phyloP scores from a whole-genome alignment of 176 grass and related monocot genomes.

The Juncus inflexus region DNA sequence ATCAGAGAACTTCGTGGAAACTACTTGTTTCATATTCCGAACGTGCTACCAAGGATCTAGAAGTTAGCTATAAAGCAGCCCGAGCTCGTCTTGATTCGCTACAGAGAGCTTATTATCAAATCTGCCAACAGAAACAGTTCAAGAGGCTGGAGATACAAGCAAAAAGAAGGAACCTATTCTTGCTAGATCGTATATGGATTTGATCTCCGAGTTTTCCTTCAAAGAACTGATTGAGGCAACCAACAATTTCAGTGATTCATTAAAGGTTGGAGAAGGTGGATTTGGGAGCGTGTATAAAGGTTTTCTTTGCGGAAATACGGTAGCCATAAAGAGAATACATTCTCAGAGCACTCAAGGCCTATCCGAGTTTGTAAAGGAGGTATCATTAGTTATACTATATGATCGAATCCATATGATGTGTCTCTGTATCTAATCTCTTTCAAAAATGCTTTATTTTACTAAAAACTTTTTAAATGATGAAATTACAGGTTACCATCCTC shows the following conservation, averaged over 20 bases:
- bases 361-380: slow-evolving; percentile 59
- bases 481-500: slow-evolving; percentile 36
- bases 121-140: slow-evolving; percentile 33
- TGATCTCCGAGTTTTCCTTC: slow-evolving; percentile 54
- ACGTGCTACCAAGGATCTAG: slow-evolving; percentile 25
- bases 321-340: slow-evolving; percentile 68
- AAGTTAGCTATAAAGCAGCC: slow-evolving; percentile 23
- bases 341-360: slow-evolving; percentile 42
- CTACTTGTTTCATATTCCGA: slow-evolving; percentile 24
- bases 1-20: slow-evolving; percentile 36
- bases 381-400: background rate
- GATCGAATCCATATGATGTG: no score
- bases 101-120: slow-evolving; percentile 21
- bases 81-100: slow-evolving; percentile 31
- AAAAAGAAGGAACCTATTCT: slow-evolving; percentile 23
- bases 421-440: no score
- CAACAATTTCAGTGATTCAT: slow-evolving; percentile 50
- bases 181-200: slow-evolving; percentile 9
- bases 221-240: slow-evolving; percentile 66
- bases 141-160: slow-evolving; percentile 30
- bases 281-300: slow-evolving; percentile 72
- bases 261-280: slow-evolving; percentile 68
- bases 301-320: slow-evolving; percentile 41
- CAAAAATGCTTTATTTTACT: no score
- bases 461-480: no score